Percentiles rank a stretch among this genome's conserved stretches.
Conservation (phyloP, 208 protist genomes). For the Acanthamoeba culbertsoni region DNA sequence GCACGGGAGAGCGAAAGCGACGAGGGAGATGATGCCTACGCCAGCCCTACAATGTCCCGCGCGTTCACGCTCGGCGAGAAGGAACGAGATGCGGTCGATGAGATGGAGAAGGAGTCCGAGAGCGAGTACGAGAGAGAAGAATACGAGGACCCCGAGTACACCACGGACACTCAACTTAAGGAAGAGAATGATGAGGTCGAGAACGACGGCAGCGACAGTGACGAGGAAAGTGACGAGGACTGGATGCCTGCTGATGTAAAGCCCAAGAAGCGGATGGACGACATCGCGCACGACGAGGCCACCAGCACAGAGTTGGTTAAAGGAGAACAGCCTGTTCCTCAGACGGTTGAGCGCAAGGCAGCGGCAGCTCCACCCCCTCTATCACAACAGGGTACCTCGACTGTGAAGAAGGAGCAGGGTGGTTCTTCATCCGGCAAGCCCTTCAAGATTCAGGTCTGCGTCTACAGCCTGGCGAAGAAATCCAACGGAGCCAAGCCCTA, state of each 20-base stretch:
- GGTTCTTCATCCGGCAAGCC: not conserved
- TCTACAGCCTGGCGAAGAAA: conserved; percentile 51
- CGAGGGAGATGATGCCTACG: not conserved
- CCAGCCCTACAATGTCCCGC: not conserved
- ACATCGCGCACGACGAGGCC: not conserved
- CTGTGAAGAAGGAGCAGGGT: not conserved
- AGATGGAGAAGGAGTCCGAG: not conserved
- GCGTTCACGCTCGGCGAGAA: not conserved
- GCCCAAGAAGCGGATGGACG: not conserved
- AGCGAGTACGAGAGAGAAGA: not conserved
- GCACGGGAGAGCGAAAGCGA: not conserved
- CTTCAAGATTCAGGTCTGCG: conserved; percentile 44
- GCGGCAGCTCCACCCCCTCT: not conserved
- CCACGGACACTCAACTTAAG: not conserved
- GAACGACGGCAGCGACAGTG: not conserved
- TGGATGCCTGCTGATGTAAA: not conserved
- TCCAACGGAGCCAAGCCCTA: not conserved
- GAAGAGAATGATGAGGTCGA: not conserved
- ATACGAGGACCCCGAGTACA: conserved; percentile 13
- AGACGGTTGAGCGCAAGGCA: not conserved
- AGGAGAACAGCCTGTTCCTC: not conserved
- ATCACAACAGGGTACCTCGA: not conserved
- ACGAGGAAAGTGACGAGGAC: not conserved
- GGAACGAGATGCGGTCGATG: not conserved
- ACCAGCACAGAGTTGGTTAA: not conserved